A percentile compares a stretch with the other conserved stretches of the same genome.
Conservation (phyloP, 2,329 filamentous ascomycete species). For the Emergomyces pasteurianus region DNA sequence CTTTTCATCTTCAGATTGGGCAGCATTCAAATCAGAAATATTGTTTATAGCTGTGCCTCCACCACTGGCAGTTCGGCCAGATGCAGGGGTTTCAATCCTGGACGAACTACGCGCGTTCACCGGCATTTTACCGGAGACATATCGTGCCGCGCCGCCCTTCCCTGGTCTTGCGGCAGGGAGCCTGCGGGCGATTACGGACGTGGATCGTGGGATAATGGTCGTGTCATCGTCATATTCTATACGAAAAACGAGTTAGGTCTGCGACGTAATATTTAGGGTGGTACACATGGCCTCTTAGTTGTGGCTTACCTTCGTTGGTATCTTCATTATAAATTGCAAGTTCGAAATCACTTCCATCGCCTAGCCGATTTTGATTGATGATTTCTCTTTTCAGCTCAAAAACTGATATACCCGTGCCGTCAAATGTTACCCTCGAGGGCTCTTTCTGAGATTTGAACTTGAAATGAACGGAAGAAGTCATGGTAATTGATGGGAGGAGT, state of each 20-base stretch:
- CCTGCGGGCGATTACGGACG: constrained; percentile 79
- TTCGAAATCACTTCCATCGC: constrained; percentile 93
- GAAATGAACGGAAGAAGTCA: constrained; percentile 98
- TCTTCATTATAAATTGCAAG: constrained; percentile 90
- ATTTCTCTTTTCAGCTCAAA: constrained; percentile 99
- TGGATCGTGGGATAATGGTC: constrained; percentile 89
- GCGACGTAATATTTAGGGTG: background rate
- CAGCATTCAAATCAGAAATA: constrained; percentile 56
- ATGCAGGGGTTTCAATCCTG: constrained; percentile 48
- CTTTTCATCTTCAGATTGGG: constrained; percentile 86
- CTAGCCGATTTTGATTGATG: constrained; percentile 83
- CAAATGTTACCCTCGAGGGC: constrained; percentile 85
- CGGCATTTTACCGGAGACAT: constrained; percentile 93
- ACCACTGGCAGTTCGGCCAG: constrained; percentile 29
- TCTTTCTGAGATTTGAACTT: constrained; percentile 99
- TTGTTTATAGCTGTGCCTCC: constrained; percentile 29
- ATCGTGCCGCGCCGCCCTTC: constrained; percentile 80
- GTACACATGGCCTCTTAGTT: background rate
- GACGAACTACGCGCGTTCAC: constrained; percentile 71
- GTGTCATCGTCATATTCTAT: constrained; percentile 96
- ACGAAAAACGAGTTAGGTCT: background rate
- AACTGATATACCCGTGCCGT: constrained; percentile 93
- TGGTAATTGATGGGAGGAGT: constrained; percentile 32
- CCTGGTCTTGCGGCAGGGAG: constrained; percentile 74
- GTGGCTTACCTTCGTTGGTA: constrained; percentile 65